Evolutionary conservation across 345 rosid species (phyloP).

Genomic region (Linum trigynum): DNA sequence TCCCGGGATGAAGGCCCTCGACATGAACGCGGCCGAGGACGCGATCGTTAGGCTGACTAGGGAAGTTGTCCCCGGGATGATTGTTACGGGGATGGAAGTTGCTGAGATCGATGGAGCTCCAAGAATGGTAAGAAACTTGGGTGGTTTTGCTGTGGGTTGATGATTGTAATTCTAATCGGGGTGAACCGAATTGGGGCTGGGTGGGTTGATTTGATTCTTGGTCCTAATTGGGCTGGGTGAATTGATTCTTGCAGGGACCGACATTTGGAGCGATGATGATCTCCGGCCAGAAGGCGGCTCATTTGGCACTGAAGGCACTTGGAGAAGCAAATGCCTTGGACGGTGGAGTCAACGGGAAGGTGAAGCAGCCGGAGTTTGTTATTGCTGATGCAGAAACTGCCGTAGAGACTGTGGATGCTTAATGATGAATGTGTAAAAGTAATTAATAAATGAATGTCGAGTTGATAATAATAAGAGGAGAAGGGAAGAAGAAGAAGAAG

Average conservation of each 20-base stretch:
- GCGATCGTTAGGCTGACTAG: constrained; percentile 78
- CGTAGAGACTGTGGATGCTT: constrained; percentile 56
- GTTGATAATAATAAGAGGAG: not conserved
- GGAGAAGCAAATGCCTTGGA: constrained; percentile 66
- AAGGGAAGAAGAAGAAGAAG: not conserved
- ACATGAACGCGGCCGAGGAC: constrained; percentile 89
- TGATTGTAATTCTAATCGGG: too few relatives aligned
- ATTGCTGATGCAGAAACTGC: constrained; percentile 44
- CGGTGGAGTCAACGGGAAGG: constrained; percentile 26
- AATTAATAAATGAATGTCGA: not conserved
- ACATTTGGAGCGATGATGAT: constrained; percentile 98
- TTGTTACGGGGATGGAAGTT: constrained; percentile 92
- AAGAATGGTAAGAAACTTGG: constrained; percentile 48
- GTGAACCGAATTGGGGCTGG: too few relatives aligned
- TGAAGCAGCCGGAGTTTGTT: constrained; percentile 38
- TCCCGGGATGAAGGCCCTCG: constrained; percentile 86
- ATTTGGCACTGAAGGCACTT: constrained; percentile 61
- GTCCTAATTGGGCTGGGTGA: not conserved
- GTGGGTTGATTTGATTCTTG: too few relatives aligned
- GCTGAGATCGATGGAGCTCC: constrained; percentile 93
- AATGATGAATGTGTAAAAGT: not conserved
- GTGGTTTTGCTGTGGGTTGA: not conserved
- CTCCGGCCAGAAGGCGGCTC: constrained; percentile 93
- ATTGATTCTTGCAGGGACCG: constrained; percentile 50
- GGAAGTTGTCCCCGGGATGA: constrained; percentile 89